Percentiles rank a stretch among this genome's conserved stretches.
These are phyloP conservation scores for Paraconiothyrium brasiliense DNA, from an alignment of 2,329 filamentous ascomycete genomes.

Conservation along the genomic window DNA sequence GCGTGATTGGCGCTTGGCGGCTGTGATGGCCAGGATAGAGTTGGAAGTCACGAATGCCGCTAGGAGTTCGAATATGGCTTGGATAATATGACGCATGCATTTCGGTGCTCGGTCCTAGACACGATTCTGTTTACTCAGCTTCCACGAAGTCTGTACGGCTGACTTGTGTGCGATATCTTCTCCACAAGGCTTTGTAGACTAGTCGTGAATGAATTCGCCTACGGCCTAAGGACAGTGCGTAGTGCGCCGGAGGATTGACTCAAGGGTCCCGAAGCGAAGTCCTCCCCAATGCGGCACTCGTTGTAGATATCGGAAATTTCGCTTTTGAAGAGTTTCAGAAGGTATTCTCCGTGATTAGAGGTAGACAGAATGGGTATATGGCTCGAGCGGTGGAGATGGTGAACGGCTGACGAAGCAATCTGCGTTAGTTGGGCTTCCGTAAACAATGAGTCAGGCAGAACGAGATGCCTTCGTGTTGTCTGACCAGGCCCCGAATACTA, in stretches of 20 bases:
- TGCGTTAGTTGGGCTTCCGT: neutral
- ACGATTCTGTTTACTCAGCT: neutral
- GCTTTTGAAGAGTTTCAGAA: conserved; percentile 4
- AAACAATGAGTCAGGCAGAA: conserved; percentile 5
- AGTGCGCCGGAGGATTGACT: conserved; percentile 10
- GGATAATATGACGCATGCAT: neutral
- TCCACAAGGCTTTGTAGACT: neutral
- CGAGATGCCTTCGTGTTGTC: conserved; percentile 7
- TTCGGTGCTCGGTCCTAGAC: neutral
- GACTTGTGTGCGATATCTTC: neutral
- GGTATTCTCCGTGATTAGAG: conserved; percentile 10
- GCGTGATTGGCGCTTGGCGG: neutral
- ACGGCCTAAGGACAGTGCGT: conserved; percentile 5
- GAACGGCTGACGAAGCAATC: conserved; percentile 7
- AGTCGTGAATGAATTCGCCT: conserved; percentile 9
- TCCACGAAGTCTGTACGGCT: neutral
- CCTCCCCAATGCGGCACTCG: conserved; percentile 3
- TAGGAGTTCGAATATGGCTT: neutral
- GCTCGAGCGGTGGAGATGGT: conserved; percentile 5
- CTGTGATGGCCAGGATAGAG: neutral
- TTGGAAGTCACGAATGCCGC: neutral
- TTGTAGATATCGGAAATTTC: conserved; percentile 14
- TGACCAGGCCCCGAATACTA: neutral
- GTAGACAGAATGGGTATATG: neutral
- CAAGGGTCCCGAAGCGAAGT: conserved; percentile 9